Evolutionary conservation across 441 rosid genomes (phyloP).

Genomic region (Mallotus japonicus): DNA sequence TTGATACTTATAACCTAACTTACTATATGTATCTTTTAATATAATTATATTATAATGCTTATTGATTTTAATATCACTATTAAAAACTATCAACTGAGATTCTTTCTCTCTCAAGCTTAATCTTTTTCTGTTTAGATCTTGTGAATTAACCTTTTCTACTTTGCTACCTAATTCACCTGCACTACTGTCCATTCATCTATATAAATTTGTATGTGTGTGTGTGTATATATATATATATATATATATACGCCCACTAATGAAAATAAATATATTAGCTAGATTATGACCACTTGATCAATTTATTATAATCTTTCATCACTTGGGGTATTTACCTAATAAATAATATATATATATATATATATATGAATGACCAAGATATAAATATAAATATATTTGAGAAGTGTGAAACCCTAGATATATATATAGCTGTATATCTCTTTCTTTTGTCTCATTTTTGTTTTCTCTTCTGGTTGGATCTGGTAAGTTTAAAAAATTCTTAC

Average conservation of each 20-base stretch:
- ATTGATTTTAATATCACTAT: not conserved
- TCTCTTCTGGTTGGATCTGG: conserved; percentile 17
- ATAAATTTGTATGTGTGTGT: not conserved
- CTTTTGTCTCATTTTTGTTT: conserved; percentile 17
- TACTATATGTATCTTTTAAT: not conserved
- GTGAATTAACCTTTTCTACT: conserved; percentile 30
- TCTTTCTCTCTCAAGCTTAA: not conserved
- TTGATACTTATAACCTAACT: not conserved
- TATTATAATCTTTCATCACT: not conserved
- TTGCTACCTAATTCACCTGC: conserved; percentile 41
- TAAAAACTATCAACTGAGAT: conserved; percentile 22
- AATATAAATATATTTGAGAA: not conserved
- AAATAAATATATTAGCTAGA: not conserved
- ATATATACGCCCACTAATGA: too few species aligned
- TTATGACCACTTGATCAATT: not conserved
- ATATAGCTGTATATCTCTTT: not conserved
- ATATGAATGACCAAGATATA: too few species aligned
- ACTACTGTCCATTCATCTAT: conserved; percentile 22
- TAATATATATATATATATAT: too few species aligned
- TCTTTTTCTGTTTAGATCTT: conserved; percentile 31
- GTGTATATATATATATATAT: not conserved
- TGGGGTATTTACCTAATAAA: too few species aligned
- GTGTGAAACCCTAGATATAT: conserved; percentile 6
- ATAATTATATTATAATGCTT: not conserved
- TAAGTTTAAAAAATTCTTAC: conserved; percentile 5